Percentiles rank a stretch among this genome's conserved stretches.
phyloP scores from a whole-genome alignment of 2,329 filamentous ascomycete species.

The Alternaria hordeiaustralica region DNA sequence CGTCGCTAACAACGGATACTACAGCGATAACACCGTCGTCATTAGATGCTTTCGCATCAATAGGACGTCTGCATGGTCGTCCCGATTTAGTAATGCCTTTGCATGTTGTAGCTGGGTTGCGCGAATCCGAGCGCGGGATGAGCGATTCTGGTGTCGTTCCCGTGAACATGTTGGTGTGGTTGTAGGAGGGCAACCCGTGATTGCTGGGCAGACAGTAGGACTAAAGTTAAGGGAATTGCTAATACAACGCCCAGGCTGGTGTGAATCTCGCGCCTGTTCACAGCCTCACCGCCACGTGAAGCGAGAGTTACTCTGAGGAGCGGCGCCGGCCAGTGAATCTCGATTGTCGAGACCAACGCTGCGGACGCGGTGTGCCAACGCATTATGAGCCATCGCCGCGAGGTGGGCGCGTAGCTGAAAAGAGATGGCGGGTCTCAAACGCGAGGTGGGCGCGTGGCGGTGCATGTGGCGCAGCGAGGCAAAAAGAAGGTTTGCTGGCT shows the following conservation, averaged over 20 bases:
- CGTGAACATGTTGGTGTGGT: conserved; percentile 36
- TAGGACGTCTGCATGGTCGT: conserved; percentile 78
- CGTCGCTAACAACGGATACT: conserved; percentile 45
- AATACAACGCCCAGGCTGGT: background rate
- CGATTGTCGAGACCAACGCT: background rate
- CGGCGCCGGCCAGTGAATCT: background rate
- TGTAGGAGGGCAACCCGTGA: background rate
- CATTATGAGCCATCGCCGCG: conserved; percentile 19
- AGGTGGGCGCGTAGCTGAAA: conserved; percentile 22
- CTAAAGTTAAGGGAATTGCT: background rate
- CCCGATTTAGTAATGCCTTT: conserved; percentile 84
- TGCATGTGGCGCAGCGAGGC: conserved; percentile 10
- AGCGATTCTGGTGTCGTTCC: conserved; percentile 76
- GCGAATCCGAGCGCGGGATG: conserved; percentile 81
- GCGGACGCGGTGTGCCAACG: conserved; percentile 8
- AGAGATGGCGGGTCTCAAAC: conserved; percentile 26
- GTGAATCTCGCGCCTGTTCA: background rate
- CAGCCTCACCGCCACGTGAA: conserved; percentile 5
- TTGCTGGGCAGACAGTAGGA: background rate
- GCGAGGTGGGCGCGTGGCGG: conserved; percentile 25
- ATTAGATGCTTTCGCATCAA: conserved; percentile 58
- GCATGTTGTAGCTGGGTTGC: conserved; percentile 83
- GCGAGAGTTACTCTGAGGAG: background rate
- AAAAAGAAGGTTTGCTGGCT: background rate
- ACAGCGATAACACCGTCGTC: conserved; percentile 51